Evolutionary conservation across 768 basidiomycete genomes (phyloP), one percentile per base, ranked within the genome.

Genomic region (Strobilomyces dryophilus): DNA sequence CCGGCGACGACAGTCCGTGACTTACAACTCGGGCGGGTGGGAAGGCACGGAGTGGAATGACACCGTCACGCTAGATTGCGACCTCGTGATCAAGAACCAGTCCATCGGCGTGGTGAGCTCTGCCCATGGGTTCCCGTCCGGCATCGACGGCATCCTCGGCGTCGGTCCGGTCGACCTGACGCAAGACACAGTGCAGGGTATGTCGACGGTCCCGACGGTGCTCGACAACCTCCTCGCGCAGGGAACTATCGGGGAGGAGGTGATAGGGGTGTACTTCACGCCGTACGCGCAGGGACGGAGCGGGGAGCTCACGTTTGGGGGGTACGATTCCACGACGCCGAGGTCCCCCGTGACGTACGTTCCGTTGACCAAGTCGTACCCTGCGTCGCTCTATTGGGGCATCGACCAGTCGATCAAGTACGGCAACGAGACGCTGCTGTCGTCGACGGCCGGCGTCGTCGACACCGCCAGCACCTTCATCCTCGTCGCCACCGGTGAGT

Each of bases 101-200:
- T 67, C 66, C 20, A 71, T 77, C 24, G 58, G 74, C 18, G 71
- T 68, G 45, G 74, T 76, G 1, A 45, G 50, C 4, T 35, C 18
- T 0, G n/a, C 65, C 40, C 36, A 47, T 5, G 67, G 61, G 8
- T 60, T 74, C 11, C 5, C 21, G 1, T 17, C 18, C 21, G 41
- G 26, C 12, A 5, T 45, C 8, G 74, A 77, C 49, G 76, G 76
- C 12, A 66, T 77, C 45, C 66, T 78, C 12, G 58, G 75, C 57
- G 27, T 61, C 27, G 68, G 74, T 8, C 24, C 24, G 4, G 24
- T 24, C 24, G 24, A 24, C 24, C 53, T 76, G 43, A 74, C 74
- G 0, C 27, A 53, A 2, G 63, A 62, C 45, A 63, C 62, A 8
- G 50, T 69, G 11, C 45, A 29, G 15, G 52, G 52, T 35, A 29